Evolutionary conservation across 768 basidiomycete genomes (phyloP).

Genomic region (Botryobasidium botryosum): DNA sequence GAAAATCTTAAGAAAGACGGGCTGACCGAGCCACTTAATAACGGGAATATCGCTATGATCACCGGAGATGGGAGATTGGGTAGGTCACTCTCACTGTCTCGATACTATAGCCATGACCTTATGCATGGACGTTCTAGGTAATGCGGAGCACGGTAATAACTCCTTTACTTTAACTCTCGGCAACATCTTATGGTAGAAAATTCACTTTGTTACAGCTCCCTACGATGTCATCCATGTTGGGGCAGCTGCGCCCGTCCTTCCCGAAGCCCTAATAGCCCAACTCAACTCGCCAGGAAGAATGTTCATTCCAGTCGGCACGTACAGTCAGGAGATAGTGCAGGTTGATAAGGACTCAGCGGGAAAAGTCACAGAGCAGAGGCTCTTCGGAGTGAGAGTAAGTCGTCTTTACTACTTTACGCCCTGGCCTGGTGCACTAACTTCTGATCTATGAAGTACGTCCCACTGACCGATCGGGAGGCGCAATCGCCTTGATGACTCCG

Average conservation of each 20-base stretch:
- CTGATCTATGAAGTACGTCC: conserved; percentile 19
- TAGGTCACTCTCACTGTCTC: conserved; percentile 9
- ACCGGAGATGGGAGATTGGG: conserved; percentile 72
- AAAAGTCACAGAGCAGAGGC: conserved; percentile 36
- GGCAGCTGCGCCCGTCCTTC: conserved; percentile 67
- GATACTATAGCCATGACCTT: too few species aligned
- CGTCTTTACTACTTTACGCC: not conserved
- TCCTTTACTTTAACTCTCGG: not conserved
- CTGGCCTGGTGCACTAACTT: not conserved
- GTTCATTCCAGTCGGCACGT: conserved; percentile 80
- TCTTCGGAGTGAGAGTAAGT: conserved; percentile 75
- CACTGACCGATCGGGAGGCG: conserved; percentile 17
- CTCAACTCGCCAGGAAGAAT: conserved; percentile 61
- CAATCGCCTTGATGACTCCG: conserved; percentile 4
- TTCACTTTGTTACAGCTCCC: conserved; percentile 22
- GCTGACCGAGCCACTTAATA: conserved; percentile 34
- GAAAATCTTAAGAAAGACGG: conserved; percentile 54
- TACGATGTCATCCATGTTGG: conserved; percentile 88
- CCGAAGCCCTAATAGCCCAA: conserved; percentile 57
- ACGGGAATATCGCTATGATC: conserved; percentile 42
- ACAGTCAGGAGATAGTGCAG: conserved; percentile 44
- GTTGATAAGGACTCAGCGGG: conserved; percentile 67
- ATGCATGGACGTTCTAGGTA: conserved; percentile 13
- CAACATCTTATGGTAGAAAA: conserved; percentile 28
- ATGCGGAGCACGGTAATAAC: conserved; percentile 12